These are phyloP conservation scores for Candida sanyaensis DNA, from an alignment of 1,139 yeast species.

Conservation along the genomic window DNA sequence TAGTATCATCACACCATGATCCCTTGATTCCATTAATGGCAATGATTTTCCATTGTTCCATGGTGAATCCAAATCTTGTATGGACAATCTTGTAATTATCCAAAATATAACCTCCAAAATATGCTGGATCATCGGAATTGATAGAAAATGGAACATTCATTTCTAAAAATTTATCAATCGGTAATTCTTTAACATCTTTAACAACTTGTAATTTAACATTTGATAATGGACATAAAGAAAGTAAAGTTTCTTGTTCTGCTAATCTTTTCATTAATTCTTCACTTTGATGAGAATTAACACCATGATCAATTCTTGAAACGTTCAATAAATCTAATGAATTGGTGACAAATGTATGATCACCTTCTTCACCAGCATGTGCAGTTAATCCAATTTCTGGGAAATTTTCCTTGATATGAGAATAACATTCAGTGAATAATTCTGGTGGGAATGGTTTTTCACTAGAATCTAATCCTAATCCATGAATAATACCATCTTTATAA, in stretches of 20 bases:
- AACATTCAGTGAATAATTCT: conserved; percentile 62
- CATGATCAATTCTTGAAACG: conserved; percentile 77
- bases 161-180: conserved; percentile 60
- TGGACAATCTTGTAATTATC: conserved; percentile 73
- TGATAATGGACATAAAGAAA: conserved; percentile 76
- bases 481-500: conserved; percentile 56
- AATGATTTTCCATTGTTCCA: conserved; percentile 57
- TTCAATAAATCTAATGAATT: conserved; percentile 58
- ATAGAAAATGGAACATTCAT: conserved; percentile 69
- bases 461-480: conserved; percentile 77
- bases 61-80: conserved; percentile 58
- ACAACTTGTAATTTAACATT: conserved; percentile 78
- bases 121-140: conserved; percentile 86
- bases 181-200: conserved; percentile 62
- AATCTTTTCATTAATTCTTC: conserved; percentile 54
- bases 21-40: conserved; percentile 66
- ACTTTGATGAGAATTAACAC: conserved; percentile 62
- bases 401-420: conserved; percentile 42
- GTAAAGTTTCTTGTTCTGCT: conserved; percentile 53
- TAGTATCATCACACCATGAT: conserved; percentile 60
- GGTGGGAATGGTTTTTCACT: conserved; percentile 79
- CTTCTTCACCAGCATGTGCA: conserved; percentile 90
- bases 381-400: conserved; percentile 61
- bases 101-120: conserved; percentile 78
- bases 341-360: conserved; percentile 64